Percentiles rank a stretch among this genome's conserved stretches.
Evolutionary conservation across 768 basidiomycete species (phyloP).

Genomic region (Piloderma croceum): DNA sequence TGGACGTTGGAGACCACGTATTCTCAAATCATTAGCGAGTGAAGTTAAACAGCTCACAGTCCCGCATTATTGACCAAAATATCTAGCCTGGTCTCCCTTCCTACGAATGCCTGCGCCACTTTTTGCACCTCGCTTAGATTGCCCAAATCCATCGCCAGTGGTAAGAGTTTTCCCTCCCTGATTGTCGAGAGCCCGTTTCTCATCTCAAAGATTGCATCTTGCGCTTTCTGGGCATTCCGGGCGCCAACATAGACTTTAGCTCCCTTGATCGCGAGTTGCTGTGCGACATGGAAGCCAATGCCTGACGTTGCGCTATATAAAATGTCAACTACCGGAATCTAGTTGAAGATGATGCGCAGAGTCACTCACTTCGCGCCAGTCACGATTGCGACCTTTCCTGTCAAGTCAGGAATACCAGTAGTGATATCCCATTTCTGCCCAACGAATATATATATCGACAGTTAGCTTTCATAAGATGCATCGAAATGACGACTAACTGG

Average conservation of each 20-base stretch:
- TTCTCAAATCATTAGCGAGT: too few relatives aligned
- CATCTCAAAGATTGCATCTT: conserved; percentile 1
- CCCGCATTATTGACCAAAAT: conserved; percentile 4
- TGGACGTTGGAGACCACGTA: too few relatives aligned
- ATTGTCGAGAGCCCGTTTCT: background rate
- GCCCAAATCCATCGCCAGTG: conserved; percentile 6
- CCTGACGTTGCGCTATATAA: conserved; percentile 2
- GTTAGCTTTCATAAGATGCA: too few relatives aligned
- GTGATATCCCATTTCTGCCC: too few relatives aligned
- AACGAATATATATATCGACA: too few relatives aligned
- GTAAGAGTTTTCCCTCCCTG: background rate
- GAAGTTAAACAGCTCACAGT: background rate
- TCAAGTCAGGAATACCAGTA: conserved; percentile 41
- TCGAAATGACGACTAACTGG: too few relatives aligned
- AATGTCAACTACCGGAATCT: background rate
- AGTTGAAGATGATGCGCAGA: background rate
- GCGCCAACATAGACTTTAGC: conserved; percentile 7
- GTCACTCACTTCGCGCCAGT: conserved; percentile 51
- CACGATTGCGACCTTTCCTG: conserved; percentile 48
- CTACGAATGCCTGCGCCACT: conserved; percentile 1
- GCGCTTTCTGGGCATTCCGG: conserved; percentile 3
- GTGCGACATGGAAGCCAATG: conserved; percentile 5
- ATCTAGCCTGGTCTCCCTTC: conserved; percentile 7
- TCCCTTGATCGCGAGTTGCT: conserved; percentile 6
- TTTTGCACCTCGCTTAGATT: conserved; percentile 7